Conservation (phyloP, 805 yeast species). For the Candida wancherniae region DNA sequence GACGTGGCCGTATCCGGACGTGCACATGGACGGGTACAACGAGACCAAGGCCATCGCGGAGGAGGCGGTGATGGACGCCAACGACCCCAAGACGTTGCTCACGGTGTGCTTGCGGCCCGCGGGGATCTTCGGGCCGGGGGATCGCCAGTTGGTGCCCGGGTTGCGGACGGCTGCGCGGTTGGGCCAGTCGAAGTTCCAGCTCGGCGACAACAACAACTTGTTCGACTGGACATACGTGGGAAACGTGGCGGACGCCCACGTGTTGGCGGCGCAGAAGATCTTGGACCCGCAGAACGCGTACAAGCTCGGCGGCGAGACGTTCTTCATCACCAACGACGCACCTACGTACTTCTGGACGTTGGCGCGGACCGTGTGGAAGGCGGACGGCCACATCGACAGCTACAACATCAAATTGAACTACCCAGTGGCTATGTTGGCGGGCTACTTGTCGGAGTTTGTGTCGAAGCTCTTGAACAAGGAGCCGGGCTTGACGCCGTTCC, state of each 20-base stretch:
- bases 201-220: constrained; percentile 89
- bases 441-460: constrained; percentile 73
- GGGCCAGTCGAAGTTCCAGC: constrained; percentile 88
- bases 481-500: constrained; percentile 92
- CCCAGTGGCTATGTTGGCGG: constrained; percentile 74
- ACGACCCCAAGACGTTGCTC: constrained; percentile 50
- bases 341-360: constrained; percentile 97
- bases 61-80: constrained; percentile 68
- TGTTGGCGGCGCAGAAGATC: constrained; percentile 79
- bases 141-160: constrained; percentile 93
- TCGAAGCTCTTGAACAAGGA: constrained; percentile 72
- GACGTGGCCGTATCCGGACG: constrained; percentile 84
- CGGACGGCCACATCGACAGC: constrained; percentile 80
- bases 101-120: constrained; percentile 95
- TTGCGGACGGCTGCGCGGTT: constrained; percentile 72
- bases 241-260: constrained; percentile 95
- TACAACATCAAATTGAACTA: constrained; percentile 63
- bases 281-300: constrained; percentile 41
- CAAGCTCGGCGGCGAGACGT: constrained; percentile 75
- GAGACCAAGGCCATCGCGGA: constrained; percentile 94
- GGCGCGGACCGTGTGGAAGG: constrained; percentile 96
- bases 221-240: constrained; percentile 99
- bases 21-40: constrained; percentile 95
- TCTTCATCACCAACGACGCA: constrained; percentile 87
- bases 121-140: constrained; percentile 98